Conservation (phyloP, 805 yeast genomes). For the Lachancea nothofagi region DNA sequence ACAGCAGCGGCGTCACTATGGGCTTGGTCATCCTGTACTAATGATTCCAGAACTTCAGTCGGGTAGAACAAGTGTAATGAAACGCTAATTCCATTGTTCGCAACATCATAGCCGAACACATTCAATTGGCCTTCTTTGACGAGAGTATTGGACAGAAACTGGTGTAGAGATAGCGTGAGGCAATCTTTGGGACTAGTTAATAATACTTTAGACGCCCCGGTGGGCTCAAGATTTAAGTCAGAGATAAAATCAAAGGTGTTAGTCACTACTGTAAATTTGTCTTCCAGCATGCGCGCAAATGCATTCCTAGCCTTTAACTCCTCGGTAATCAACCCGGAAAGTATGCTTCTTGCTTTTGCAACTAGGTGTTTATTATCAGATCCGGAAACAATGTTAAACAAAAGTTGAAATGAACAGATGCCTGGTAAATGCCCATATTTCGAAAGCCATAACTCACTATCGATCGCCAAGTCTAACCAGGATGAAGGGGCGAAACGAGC, state of each 20-base stretch:
- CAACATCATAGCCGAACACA: conserved; percentile 2
- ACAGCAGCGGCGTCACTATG: background rate
- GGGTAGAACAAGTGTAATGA: conserved; percentile 45
- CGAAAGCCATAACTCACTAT: conserved; percentile 47
- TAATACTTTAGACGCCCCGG: conserved; percentile 52
- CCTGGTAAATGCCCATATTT: conserved; percentile 46
- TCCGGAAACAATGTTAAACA: conserved; percentile 40
- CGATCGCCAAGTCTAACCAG: conserved; percentile 49
- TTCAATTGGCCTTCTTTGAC: conserved; percentile 6
- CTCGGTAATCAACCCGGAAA: conserved; percentile 31
- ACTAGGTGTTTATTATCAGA: conserved; percentile 39
- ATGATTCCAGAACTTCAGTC: conserved; percentile 44
- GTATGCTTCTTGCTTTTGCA: conserved; percentile 32
- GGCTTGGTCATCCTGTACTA: conserved; percentile 5
- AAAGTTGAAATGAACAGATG: conserved; percentile 46
- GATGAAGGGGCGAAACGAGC: conserved; percentile 50
- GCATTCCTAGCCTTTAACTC: conserved; percentile 42
- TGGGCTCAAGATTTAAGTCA: conserved; percentile 46
- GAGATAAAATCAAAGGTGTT: conserved; percentile 42
- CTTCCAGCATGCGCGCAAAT: conserved; percentile 32
- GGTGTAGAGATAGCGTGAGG: conserved; percentile 31
- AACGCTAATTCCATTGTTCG: conserved; percentile 12
- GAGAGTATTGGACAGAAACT: conserved; percentile 25
- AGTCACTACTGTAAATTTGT: conserved; percentile 30
- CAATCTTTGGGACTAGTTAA: conserved; percentile 32